Evolutionary conservation across 2,329 filamentous ascomycete species (phyloP).

Genomic region (Phialophora expanda): DNA sequence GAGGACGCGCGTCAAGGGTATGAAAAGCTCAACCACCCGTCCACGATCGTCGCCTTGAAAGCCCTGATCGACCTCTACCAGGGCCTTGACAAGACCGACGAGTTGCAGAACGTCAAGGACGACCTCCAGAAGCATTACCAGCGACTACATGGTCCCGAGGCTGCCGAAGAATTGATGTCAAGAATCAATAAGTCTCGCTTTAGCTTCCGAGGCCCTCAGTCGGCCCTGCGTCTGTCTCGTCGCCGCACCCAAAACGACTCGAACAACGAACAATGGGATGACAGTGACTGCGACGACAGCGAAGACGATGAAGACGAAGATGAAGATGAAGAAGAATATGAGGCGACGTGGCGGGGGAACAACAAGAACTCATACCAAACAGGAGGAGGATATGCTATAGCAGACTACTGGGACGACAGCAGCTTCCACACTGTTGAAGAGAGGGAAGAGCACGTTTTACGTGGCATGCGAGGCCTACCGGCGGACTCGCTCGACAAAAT

Average conservation of each 20-base stretch:
- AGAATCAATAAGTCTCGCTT: neutral
- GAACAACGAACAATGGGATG: neutral
- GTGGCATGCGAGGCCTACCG: neutral
- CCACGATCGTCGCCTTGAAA: conserved; percentile 1
- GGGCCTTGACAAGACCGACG: neutral
- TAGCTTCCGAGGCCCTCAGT: neutral
- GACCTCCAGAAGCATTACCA: conserved; percentile 6
- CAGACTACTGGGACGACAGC: neutral
- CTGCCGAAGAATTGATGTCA: conserved; percentile 4
- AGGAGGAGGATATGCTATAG: neutral
- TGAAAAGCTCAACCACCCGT: neutral
- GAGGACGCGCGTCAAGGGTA: neutral
- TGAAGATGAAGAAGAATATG: conserved; percentile 10
- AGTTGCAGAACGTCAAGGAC: neutral
- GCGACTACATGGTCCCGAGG: neutral
- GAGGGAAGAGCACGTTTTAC: conserved; percentile 1
- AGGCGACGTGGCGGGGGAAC: neutral
- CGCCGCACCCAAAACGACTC: neutral
- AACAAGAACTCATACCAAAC: neutral
- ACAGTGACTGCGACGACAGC: neutral
- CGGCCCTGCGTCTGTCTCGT: neutral
- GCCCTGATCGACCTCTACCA: conserved; percentile 4
- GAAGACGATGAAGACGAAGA: neutral
- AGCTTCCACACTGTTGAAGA: conserved; percentile 2
- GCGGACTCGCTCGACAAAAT: conserved; percentile 4